These are phyloP conservation scores for Hanseniaspora gamundiae DNA, from an alignment of 1,139 yeast species.

Conservation along the genomic window DNA sequence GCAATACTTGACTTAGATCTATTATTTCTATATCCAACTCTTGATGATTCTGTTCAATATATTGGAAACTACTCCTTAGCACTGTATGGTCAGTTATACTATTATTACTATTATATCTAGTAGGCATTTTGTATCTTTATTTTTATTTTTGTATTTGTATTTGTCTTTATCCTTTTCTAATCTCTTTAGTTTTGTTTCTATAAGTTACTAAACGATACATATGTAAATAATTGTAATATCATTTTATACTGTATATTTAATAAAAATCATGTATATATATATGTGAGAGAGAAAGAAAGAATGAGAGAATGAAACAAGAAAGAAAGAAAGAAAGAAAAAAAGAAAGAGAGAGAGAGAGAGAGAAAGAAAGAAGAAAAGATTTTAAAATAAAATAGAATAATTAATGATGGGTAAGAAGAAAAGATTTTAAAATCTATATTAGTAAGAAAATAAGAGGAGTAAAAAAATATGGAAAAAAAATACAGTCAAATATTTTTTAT, in stretches of 20 bases:
- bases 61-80: neutral
- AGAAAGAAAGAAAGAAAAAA: neutral
- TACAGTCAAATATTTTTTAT: too few relatives aligned
- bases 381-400: neutral
- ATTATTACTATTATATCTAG: too few relatives aligned
- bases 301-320: neutral
- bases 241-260: neutral
- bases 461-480: neutral
- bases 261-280: neutral
- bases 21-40: neutral
- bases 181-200: neutral
- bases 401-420: neutral
- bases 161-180: neutral
- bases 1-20: neutral
- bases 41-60: neutral
- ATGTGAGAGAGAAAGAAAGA: neutral
- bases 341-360: neutral
- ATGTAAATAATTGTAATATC: neutral
- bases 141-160: neutral
- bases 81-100: neutral
- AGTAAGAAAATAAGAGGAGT: neutral
- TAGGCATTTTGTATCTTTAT: too few relatives aligned
- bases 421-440: neutral
- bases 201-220: neutral
- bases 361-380: too few relatives aligned